These are phyloP conservation scores for Diaporthe nobilis DNA, from an alignment of 2,329 filamentous ascomycete genomes.

Conservation along the genomic window DNA sequence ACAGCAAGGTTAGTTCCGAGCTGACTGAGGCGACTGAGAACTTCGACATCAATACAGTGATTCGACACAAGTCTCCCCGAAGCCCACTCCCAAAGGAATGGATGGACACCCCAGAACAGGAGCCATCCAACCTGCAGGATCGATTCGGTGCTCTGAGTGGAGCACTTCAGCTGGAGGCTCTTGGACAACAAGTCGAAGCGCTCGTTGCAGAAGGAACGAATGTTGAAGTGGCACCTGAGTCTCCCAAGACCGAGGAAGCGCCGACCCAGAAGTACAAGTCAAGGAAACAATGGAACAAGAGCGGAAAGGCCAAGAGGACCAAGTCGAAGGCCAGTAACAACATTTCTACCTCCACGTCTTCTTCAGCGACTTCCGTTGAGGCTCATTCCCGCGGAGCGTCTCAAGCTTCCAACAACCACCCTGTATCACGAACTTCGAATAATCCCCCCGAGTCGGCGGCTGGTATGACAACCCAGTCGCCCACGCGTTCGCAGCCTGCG, in stretches of 20 bases:
- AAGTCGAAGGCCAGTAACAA: slow-evolving; percentile 21
- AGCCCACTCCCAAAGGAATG: slow-evolving; percentile 21
- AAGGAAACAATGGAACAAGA: not conserved
- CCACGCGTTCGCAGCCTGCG: slow-evolving; percentile 12
- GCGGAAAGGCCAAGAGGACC: slow-evolving; percentile 10
- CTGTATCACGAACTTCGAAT: not conserved
- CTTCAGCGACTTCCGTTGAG: slow-evolving; percentile 8
- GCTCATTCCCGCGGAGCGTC: slow-evolving; percentile 13
- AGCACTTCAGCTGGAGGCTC: slow-evolving; percentile 1
- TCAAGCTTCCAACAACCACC: not conserved
- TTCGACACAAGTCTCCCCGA: slow-evolving; percentile 34
- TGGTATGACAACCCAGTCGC: not conserved
- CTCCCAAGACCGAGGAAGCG: not conserved
- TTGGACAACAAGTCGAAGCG: not conserved
- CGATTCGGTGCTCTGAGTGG: slow-evolving; percentile 23
- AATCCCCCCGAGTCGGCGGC: slow-evolving; percentile 9
- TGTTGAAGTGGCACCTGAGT: not conserved
- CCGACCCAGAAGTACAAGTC: not conserved
- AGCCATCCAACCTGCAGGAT: slow-evolving; percentile 10
- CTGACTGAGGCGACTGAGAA: slow-evolving; percentile 24
- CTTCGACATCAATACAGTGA: slow-evolving; percentile 33
- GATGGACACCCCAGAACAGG: not conserved
- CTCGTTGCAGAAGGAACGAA: not conserved
- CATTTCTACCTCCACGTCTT: not conserved
- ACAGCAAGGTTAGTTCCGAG: slow-evolving; percentile 31